Evolutionary conservation across 768 basidiomycete species (phyloP), one percentile per base, ranked within the genome.

Genomic region (Lyophyllum decastes): DNA sequence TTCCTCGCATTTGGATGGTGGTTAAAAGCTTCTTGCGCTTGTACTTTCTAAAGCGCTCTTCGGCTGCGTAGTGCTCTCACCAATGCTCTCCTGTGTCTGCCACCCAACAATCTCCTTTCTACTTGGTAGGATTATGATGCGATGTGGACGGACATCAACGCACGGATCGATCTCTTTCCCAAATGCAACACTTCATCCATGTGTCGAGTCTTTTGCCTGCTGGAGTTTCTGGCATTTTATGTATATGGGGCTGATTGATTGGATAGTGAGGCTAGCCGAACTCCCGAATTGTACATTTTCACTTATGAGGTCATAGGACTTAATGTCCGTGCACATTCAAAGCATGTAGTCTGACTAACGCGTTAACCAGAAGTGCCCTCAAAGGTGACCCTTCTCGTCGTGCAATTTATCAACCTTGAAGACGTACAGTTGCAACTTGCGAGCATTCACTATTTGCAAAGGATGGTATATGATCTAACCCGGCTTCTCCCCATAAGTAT

Each of bases 401-500:
- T 41, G 40, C 40, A 41, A 41, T 41, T 5, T 41, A 41, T 38
- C 35, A 38, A 38, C 11, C 40, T 22, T 35, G 53, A 57, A 57
- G 55, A 54, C 47, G 49, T 53, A 61, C 30, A 49, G 46, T 34
- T 22, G 57, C 45, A 35, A 49, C 40, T 34, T 22, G 57, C 45
- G 38, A 61, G 58, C 54, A 38, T 52, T 48, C 52, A 46, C 57
- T 58, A 52, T 54, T 57, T 59, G 58, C 54, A 61, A 58, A 48
- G 33, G 52, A 43, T 30, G 54, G 52, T 57, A 54, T 62, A 64
- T 64, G 61, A 64, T 52, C 53, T 61, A 55, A 61, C 62, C 61
- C 53, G 50, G 44, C 59, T 63, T 66, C 66, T 62, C 61, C 63
- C 65, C 63, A 64, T 63, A 65, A 60, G 61, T 64, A 59, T 60